These are phyloP conservation scores for Aspergillus novofumigatus DNA, from an alignment of 2,329 filamentous ascomycete species.

Conservation along the genomic window DNA sequence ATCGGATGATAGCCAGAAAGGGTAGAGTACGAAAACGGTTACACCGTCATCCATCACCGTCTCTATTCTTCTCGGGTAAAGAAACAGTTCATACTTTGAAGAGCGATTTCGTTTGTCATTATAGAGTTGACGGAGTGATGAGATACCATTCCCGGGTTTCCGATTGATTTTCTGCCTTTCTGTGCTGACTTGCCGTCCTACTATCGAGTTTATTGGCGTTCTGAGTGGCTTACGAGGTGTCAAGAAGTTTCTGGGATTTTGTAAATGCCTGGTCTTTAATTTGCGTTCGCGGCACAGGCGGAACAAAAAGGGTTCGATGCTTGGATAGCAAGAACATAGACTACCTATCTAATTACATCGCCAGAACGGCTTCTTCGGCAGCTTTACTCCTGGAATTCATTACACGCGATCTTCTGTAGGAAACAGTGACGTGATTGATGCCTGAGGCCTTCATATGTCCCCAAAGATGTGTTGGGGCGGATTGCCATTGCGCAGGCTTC, in stretches of 20 bases:
- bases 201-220: constrained; percentile 25
- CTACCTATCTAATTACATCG: background rate
- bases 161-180: constrained; percentile 8
- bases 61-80: constrained; percentile 16
- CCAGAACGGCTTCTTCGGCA: background rate
- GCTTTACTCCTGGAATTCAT: background rate
- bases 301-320: background rate
- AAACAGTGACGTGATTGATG: background rate
- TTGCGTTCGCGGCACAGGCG: background rate
- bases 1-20: constrained; percentile 11
- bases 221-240: constrained; percentile 27
- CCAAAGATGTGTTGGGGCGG: too few species aligned
- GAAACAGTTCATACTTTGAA: constrained; percentile 17
- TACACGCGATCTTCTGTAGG: background rate
- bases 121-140: constrained; percentile 8
- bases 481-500: background rate
- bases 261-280: constrained; percentile 12
- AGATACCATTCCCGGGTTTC: constrained; percentile 10
- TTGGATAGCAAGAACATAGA: background rate
- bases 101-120: background rate
- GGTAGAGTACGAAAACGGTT: background rate
- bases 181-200: constrained; percentile 9
- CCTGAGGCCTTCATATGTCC: background rate
- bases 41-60: constrained; percentile 27
- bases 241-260: constrained; percentile 18